Base-by-base conservation (phyloP, 2,329 filamentous ascomycete genomes). In the Trichoderma simmonsii region DNA sequence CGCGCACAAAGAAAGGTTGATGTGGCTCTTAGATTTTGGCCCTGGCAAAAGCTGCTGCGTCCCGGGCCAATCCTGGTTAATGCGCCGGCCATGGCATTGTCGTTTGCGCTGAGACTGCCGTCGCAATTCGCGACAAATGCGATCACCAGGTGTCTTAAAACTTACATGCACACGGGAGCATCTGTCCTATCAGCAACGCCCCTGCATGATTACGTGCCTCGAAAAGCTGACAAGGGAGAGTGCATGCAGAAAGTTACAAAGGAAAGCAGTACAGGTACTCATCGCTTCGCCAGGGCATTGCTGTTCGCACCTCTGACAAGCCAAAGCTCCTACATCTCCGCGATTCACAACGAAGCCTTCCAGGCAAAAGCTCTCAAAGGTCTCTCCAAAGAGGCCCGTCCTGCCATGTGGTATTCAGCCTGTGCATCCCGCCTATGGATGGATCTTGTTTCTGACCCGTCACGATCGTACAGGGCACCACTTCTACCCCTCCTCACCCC, bases 371-470 rank as follows among this genome's bases (percentile, higher is more conserved):
- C 43, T 54, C 63, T 43, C 39, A n/a, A 32, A 61, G 59, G 21
- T 15, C 32, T 69, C 18, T 36, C 26, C 66, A 36, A n/a, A 48
- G 65, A 59, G 64, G 54, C 59, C 63, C 71, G 66, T 73, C 48
- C 57, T 60, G 73, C 71, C 71, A 72, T 73, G 65, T 73, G 73
- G 69, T 70, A 30, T 56, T 34, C 73, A 70, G 56, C 48, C 59
- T 59, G 64, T 69, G 66, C 59, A 72, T 70, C 71, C 71, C 65
- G 66, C 62, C 66, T 28, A 51, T 72, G 54, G 72, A 63, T 72
- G 60, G 72, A 63, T 72, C 56, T 70, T 73, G 71, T 73, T 72
- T 74, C 67, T 73, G 63, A 73, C 70, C 68, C 67, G 69, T 70
- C 66, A 63, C 57, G 67, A 73, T 68, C 67, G 65, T 64, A 73